Evolutionary conservation across 129 eudicot genomes (phyloP).

Genomic region (Tanacetum coccineum): DNA sequence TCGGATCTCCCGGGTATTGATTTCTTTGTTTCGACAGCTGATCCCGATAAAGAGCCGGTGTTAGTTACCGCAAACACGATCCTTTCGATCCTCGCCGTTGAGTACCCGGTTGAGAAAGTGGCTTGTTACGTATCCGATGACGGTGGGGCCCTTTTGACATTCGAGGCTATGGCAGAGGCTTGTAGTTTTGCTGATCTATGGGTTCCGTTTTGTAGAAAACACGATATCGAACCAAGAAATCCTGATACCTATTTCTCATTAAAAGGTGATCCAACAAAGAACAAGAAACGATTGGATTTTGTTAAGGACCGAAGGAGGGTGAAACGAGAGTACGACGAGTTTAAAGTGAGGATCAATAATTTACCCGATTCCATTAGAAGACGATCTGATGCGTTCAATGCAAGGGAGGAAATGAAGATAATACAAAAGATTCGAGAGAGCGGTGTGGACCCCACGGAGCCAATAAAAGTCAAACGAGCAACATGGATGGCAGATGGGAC

Average conservation of each 20-base stretch:
- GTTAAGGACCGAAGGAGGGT: slow-evolving; percentile 71
- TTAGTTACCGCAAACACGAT: slow-evolving; percentile 83
- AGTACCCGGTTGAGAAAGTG: slow-evolving; percentile 76
- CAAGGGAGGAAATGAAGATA: slow-evolving; percentile 82
- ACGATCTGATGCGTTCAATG: slow-evolving; percentile 5
- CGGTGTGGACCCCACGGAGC: slow-evolving; percentile 54
- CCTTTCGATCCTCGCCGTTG: slow-evolving; percentile 66
- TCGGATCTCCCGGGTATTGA: slow-evolving; percentile 90
- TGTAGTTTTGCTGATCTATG: slow-evolving; percentile 87
- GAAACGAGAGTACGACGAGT: slow-evolving; percentile 82
- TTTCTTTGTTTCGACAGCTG: slow-evolving; percentile 82
- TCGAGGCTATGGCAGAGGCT: slow-evolving; percentile 96
- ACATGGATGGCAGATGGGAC: slow-evolving; percentile 99
- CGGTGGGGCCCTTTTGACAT: slow-evolving; percentile 85
- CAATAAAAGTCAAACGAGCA: slow-evolving; percentile 60
- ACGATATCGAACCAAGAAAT: slow-evolving; percentile 39
- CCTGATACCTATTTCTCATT: slow-evolving; percentile 63
- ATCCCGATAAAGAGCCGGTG: slow-evolving; percentile 73
- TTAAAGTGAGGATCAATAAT: slow-evolving; percentile 20
- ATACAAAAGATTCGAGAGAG: slow-evolving; percentile 60
- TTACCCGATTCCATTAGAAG: slow-evolving; percentile 5
- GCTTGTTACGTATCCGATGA: slow-evolving; percentile 86
- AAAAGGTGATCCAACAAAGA: slow-evolving; percentile 78
- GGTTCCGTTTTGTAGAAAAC: slow-evolving; percentile 34
- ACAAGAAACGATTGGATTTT: slow-evolving; percentile 59